A percentile compares a stretch with the other conserved stretches of the same genome.
These are phyloP conservation scores for Lophium mytilinum DNA, from an alignment of 495 filamentous ascomycete genomes.

Conservation along the genomic window DNA sequence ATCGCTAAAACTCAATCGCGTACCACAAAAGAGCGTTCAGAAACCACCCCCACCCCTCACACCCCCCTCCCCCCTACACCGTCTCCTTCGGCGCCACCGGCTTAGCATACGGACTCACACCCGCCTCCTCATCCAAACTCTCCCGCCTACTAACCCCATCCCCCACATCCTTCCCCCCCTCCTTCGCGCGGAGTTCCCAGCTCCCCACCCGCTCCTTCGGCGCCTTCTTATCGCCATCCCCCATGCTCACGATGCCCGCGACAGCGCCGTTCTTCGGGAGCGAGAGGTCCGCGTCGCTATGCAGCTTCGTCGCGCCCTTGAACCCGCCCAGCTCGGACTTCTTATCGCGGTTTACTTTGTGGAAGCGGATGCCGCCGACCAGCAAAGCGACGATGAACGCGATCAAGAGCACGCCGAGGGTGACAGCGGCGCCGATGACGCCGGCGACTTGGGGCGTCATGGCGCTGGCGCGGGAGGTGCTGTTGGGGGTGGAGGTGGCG, in stretches of 20 bases:
- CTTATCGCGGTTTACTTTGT: constrained; percentile 11
- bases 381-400: constrained; percentile 16
- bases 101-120: constrained; percentile 21
- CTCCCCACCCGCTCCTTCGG: constrained; percentile 33
- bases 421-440: constrained; percentile 32
- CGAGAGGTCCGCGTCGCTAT: constrained; percentile 30
- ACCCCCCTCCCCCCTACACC: constrained; percentile 10
- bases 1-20: background rate
- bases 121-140: constrained; percentile 28
- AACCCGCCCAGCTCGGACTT: constrained; percentile 26
- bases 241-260: constrained; percentile 22
- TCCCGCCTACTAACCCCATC: constrained; percentile 10
- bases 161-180: constrained; percentile 9
- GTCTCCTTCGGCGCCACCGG: constrained; percentile 30
- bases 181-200: constrained; percentile 35
- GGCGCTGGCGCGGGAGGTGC: background rate
- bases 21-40: background rate
- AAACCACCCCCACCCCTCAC: background rate
- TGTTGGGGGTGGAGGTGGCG: background rate
- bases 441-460: constrained; percentile 28
- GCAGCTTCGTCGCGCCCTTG: constrained; percentile 31
- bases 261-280: constrained; percentile 22
- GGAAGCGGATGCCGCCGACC: constrained; percentile 34
- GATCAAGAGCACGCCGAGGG: constrained; percentile 21
- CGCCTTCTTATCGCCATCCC: constrained; percentile 4